Percentiles rank a stretch among this genome's conserved stretches.
phyloP scores from a whole-genome alignment of 2,329 filamentous ascomycete genomes.

The Cryphonectria naterciae region DNA sequence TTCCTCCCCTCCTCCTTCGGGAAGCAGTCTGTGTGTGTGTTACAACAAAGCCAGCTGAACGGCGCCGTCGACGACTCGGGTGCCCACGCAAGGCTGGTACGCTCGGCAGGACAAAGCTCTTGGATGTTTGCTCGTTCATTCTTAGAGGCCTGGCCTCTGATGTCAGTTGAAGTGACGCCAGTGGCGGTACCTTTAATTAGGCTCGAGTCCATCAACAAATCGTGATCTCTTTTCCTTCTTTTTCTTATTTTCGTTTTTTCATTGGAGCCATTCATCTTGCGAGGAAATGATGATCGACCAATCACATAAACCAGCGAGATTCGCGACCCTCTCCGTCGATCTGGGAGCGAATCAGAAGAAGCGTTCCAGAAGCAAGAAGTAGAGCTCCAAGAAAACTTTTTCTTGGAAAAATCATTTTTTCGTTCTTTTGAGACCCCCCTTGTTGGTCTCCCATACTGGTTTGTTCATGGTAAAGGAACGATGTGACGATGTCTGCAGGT shows the following conservation, averaged over 20 bases:
- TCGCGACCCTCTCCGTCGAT: background rate
- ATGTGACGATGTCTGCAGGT: conserved; percentile 2
- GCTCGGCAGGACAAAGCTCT: background rate
- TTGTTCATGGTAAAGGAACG: background rate
- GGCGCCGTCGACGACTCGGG: background rate
- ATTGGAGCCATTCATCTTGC: conserved; percentile 1
- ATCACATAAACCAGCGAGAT: background rate
- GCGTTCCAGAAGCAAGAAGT: background rate
- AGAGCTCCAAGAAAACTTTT: background rate
- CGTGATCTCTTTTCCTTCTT: background rate
- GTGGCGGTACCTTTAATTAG: background rate
- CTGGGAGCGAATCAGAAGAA: background rate
- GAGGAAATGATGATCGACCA: background rate
- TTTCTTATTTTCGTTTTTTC: background rate
- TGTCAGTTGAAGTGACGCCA: background rate
- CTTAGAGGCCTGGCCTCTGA: background rate
- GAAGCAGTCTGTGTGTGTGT: background rate
- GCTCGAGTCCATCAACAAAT: background rate
- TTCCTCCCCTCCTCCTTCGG: background rate
- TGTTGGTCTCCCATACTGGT: background rate
- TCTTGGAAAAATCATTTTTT: background rate
- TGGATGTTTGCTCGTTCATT: background rate
- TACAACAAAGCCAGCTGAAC: background rate
- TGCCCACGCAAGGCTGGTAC: background rate
- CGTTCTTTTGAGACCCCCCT: background rate